Evolutionary conservation across 1,284 basidiomycete genomes (phyloP).

Genomic region (Moesziomyces parantarcticus): DNA sequence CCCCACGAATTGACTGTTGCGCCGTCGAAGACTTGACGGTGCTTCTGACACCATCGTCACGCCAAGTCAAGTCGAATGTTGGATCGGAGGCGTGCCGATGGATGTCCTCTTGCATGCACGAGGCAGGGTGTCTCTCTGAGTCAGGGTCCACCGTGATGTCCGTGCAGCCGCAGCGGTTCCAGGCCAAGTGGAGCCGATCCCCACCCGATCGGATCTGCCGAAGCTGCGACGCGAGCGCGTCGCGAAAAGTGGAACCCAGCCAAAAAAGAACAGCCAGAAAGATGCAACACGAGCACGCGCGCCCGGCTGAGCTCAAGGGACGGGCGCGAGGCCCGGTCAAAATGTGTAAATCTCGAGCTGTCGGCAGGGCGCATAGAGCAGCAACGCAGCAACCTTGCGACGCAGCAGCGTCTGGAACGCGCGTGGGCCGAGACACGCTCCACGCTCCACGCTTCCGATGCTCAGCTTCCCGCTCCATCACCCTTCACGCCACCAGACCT

Average conservation of each 20-base stretch:
- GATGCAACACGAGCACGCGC: constrained; percentile 1
- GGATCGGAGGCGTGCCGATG: neutral
- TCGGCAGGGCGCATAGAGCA: too few relatives aligned
- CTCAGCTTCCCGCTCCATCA: neutral
- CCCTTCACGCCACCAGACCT: neutral
- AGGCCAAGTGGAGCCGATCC: neutral
- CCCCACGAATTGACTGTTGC: neutral
- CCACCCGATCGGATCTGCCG: neutral
- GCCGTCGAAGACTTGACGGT: neutral
- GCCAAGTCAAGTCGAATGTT: neutral
- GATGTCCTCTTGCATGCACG: neutral
- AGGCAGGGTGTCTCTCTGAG: neutral
- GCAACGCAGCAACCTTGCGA: neutral
- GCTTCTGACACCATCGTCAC: neutral
- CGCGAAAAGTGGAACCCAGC: constrained; percentile 21
- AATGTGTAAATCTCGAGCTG: neutral
- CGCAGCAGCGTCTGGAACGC: too few relatives aligned
- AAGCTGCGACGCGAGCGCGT: constrained; percentile 28
- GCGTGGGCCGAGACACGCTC: too few relatives aligned
- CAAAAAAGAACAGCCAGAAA: constrained; percentile 4
- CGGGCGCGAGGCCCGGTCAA: neutral
- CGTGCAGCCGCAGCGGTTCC: neutral
- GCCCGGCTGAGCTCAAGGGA: neutral
- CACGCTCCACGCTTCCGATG: neutral
- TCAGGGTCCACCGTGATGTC: neutral